These are phyloP conservation scores for Paragyromitra xinjiangensis DNA, from an alignment of 495 filamentous ascomycete species.

Conservation along the genomic window DNA sequence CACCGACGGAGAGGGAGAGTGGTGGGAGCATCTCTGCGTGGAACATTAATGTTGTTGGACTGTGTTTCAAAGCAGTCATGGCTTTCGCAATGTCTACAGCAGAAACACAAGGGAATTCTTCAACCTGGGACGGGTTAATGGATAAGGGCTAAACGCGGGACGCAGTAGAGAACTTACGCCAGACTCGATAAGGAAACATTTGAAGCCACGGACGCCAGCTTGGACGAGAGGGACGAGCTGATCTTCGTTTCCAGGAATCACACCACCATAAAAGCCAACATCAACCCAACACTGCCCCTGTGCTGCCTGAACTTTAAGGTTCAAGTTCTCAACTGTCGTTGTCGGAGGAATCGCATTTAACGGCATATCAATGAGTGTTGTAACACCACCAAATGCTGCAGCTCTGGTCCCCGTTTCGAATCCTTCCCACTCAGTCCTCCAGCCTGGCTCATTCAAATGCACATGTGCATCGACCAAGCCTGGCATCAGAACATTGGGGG, in stretches of 20 bases:
- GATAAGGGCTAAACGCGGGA: background rate
- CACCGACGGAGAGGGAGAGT: constrained; percentile 80
- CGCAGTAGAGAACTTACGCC: constrained; percentile 70
- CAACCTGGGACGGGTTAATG: constrained; percentile 67
- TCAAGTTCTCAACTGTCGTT: constrained; percentile 82
- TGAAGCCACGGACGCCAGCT: constrained; percentile 91
- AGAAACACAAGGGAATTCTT: constrained; percentile 92
- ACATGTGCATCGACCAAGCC: constrained; percentile 97
- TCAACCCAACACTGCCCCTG: constrained; percentile 96
- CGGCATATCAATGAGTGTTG: constrained; percentile 98
- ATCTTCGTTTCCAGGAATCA: constrained; percentile 86
- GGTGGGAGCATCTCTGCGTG: constrained; percentile 98
- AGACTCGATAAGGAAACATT: constrained; percentile 96
- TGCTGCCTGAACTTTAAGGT: constrained; percentile 85
- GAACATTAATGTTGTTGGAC: constrained; percentile 92
- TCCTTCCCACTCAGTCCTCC: constrained; percentile 96
- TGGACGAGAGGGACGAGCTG: constrained; percentile 83
- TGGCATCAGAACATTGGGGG: constrained; percentile 85
- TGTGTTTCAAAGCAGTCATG: constrained; percentile 78
- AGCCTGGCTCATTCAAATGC: constrained; percentile 94
- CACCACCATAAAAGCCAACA: constrained; percentile 96
- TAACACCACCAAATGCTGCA: constrained; percentile 94
- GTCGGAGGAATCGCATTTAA: constrained; percentile 97
- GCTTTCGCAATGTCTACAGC: constrained; percentile 78
- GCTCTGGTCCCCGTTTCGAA: constrained; percentile 93